Conservation (phyloP, 2,329 filamentous ascomycete genomes). For the Paraconiothyrium brasiliense region DNA sequence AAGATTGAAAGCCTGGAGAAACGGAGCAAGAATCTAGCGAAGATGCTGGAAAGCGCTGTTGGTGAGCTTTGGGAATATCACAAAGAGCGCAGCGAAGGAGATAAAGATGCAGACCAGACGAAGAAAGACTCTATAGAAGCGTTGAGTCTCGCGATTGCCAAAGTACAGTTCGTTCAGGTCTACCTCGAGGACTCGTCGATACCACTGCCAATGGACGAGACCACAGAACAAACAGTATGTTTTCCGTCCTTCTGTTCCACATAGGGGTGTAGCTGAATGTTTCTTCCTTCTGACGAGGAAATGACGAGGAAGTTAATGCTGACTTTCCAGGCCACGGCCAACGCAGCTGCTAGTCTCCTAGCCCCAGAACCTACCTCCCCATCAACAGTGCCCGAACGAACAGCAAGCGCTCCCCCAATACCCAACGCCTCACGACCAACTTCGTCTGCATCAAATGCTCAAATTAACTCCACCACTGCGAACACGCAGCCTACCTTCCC, state of each 20-base stretch:
- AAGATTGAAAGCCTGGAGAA: constrained; percentile 62
- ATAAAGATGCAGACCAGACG: constrained; percentile 34
- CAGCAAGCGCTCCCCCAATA: constrained; percentile 33
- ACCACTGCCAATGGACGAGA: constrained; percentile 53
- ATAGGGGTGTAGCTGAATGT: not conserved
- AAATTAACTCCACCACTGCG: constrained; percentile 17
- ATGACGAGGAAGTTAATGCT: not conserved
- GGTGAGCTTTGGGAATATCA: constrained; percentile 70
- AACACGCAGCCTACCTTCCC: constrained; percentile 31
- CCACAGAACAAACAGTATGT: constrained; percentile 33
- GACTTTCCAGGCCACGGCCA: constrained; percentile 23
- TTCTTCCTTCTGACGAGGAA: not conserved
- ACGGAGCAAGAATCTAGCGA: constrained; percentile 72
- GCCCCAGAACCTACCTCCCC: constrained; percentile 30
- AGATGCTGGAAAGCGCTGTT: constrained; percentile 74
- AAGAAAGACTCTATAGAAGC: constrained; percentile 50
- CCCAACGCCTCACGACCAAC: constrained; percentile 19
- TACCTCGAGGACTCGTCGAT: constrained; percentile 59
- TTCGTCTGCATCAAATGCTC: constrained; percentile 7
- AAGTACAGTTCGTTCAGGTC: constrained; percentile 61
- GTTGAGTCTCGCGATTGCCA: constrained; percentile 59
- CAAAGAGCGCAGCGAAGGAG: constrained; percentile 57
- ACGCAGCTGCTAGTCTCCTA: constrained; percentile 31
- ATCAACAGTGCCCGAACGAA: constrained; percentile 26
- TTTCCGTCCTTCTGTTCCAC: not conserved